These are phyloP conservation scores for Polyplosphaeria fusca DNA, from an alignment of 495 filamentous ascomycete genomes.

Conservation along the genomic window DNA sequence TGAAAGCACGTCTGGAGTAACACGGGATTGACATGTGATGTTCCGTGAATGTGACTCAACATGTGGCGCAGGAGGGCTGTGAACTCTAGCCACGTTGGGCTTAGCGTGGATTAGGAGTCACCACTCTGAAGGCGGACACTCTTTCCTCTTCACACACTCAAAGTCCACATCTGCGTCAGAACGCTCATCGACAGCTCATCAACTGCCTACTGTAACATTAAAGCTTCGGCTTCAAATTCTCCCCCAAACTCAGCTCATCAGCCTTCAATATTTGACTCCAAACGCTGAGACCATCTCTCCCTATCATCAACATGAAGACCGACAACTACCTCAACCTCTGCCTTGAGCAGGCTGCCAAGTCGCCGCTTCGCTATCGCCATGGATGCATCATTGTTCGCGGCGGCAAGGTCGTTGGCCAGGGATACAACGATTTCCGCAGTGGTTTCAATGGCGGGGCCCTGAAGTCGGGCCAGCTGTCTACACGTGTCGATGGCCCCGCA, in stretches of 20 bases:
- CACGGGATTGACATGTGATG: neutral
- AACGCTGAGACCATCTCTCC: no score
- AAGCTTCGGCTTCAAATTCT: neutral
- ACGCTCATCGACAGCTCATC: neutral
- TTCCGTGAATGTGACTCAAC: neutral
- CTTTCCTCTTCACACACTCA: neutral
- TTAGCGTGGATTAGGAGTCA: neutral
- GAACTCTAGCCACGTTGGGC: neutral
- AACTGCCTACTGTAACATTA: neutral
- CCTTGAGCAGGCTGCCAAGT: slow-evolving; percentile 52
- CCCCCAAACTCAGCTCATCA: neutral
- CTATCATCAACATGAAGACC: slow-evolving; percentile 40
- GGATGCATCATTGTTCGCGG: slow-evolving; percentile 52
- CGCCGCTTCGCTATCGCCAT: slow-evolving; percentile 50
- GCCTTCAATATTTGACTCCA: neutral
- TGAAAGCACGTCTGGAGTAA: neutral
- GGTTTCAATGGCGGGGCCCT: slow-evolving; percentile 50
- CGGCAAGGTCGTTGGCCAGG: slow-evolving; percentile 52
- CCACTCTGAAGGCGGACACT: neutral
- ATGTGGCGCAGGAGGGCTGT: neutral
- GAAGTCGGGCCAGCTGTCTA: slow-evolving; percentile 46
- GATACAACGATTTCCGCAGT: slow-evolving; percentile 49
- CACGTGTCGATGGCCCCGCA: slow-evolving; percentile 34
- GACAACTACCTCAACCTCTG: slow-evolving; percentile 49
- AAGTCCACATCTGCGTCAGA: neutral